phyloP scores from a whole-genome alignment of 2,329 filamentous ascomycete genomes.

The Metarhizium anisopliae region DNA sequence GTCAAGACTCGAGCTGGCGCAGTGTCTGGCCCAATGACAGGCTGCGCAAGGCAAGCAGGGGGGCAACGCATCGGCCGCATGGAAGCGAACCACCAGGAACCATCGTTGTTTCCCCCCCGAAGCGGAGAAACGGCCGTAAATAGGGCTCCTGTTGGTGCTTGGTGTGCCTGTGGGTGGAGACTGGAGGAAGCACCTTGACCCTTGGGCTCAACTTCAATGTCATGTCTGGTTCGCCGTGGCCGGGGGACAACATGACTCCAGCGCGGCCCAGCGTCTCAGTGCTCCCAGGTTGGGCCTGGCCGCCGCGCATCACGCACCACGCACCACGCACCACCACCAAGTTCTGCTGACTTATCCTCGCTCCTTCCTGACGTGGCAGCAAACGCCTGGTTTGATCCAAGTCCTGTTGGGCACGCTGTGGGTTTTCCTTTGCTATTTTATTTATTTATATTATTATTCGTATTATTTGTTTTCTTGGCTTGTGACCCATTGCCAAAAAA shows the following conservation, averaged over 20 bases:
- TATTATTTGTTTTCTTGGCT: background rate
- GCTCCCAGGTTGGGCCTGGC: background rate
- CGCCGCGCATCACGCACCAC: background rate
- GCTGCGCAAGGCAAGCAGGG: background rate
- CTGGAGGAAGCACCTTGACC: too few species aligned
- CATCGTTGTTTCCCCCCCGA: background rate
- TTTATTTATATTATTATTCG: too few species aligned
- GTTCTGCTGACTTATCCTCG: background rate
- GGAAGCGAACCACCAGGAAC: background rate
- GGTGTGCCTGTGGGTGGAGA: too few species aligned
- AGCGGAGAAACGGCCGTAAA: too few species aligned
- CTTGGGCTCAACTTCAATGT: too few species aligned
- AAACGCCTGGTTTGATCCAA: background rate
- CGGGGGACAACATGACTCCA: too few species aligned
- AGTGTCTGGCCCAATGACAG: too few species aligned
- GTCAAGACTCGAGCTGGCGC: too few species aligned
- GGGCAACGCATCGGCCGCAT: background rate
- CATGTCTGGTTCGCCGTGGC: too few species aligned
- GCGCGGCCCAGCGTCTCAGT: too few species aligned
- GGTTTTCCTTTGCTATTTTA: background rate
- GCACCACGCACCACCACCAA: background rate
- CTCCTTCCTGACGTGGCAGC: background rate
- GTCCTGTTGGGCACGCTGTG: background rate
- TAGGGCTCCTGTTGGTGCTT: too few species aligned
- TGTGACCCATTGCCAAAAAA: background rate